phyloP scores from a whole-genome alignment of 2,329 filamentous ascomycete species.

The Knoxdaviesia capensis region DNA sequence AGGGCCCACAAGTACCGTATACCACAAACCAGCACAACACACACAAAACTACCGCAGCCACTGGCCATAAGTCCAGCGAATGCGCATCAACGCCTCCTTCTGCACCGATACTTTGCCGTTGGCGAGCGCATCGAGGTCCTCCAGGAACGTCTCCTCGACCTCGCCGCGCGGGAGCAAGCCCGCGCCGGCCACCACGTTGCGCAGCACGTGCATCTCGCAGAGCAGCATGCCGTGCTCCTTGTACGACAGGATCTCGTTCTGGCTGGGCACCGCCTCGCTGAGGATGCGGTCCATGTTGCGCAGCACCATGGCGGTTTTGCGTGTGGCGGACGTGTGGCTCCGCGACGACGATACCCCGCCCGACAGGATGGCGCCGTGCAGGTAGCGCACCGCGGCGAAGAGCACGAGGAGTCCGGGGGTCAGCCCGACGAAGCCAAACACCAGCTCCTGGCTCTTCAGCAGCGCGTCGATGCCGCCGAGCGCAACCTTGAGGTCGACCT shows the following conservation, averaged over 20 bases:
- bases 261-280: slow-evolving; percentile 44
- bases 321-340: slow-evolving; percentile 41
- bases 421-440: slow-evolving; percentile 92
- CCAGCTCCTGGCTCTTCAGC: slow-evolving; percentile 85
- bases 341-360: slow-evolving; percentile 22
- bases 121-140: slow-evolving; percentile 71
- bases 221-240: slow-evolving; percentile 82
- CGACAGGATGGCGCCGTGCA: slow-evolving; percentile 47
- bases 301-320: slow-evolving; percentile 55
- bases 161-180: slow-evolving; percentile 46
- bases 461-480: slow-evolving; percentile 90
- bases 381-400: slow-evolving; percentile 52
- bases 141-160: slow-evolving; percentile 65
- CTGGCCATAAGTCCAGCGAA: slow-evolving; percentile 75
- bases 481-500: slow-evolving; percentile 91
- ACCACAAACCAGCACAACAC: neutral
- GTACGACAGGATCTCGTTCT: slow-evolving; percentile 62
- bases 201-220: slow-evolving; percentile 72
- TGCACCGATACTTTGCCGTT: slow-evolving; percentile 67
- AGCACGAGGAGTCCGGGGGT: slow-evolving; percentile 85
- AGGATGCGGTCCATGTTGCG: slow-evolving; percentile 76
- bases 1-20: neutral
- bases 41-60: slow-evolving; percentile 31
- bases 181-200: slow-evolving; percentile 36
- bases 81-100: slow-evolving; percentile 57